Base-by-base conservation (phyloP, 805 yeast species). In the Saccharomycopsis lassenensis region DNA sequence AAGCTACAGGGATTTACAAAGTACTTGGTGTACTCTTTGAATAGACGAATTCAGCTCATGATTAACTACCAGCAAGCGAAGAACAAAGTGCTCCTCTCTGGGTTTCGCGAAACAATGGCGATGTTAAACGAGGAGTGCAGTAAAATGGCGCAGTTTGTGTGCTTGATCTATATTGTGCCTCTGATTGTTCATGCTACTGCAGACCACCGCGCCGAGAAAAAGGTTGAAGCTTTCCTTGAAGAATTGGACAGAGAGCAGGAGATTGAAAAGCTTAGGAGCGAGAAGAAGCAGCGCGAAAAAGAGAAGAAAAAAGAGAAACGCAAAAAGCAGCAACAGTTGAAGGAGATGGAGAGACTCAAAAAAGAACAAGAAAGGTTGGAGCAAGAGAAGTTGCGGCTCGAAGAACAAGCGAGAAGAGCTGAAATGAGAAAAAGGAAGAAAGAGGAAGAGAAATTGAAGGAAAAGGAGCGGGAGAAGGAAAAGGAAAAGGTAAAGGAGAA, bases 271-370 rank as follows among this genome's bases (percentile, higher is more conserved):
- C 29, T 40, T 15, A 33, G 29, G 11, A 43, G 40, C 17, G 44
- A 41, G 31, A 40, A 43, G 31, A 41, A 40, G 24, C 37, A 40
- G 24, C 29, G 39, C 11, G 41, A 40, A 21, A 31, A 35, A 15
- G 39, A 40, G 16, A 30, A 37, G 26, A 42, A 40, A 26, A 35
- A 43, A 3, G 46, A 42, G 17, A 42, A 42, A 29, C 39, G 39
- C 20, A 31, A 34, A 16, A 39, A 39, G 21, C 40, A 36, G 22
- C 46, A 42, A 24, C 34, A 39, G 20, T 24, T 29, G 25, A 42
- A 42, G 23, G 46, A 42, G 33, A 35, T 29, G 20, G 46, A 42
- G 27, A 8, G 39, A n/a, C 25, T 36, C 15, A 35, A 30, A 26
- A 39, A 39, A 31, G 46, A 42, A 31, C 33, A 42, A 29, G 39